Conservation (phyloP, 2,329 filamentous ascomycete species). For the Pseudocercospora macadamiae region DNA sequence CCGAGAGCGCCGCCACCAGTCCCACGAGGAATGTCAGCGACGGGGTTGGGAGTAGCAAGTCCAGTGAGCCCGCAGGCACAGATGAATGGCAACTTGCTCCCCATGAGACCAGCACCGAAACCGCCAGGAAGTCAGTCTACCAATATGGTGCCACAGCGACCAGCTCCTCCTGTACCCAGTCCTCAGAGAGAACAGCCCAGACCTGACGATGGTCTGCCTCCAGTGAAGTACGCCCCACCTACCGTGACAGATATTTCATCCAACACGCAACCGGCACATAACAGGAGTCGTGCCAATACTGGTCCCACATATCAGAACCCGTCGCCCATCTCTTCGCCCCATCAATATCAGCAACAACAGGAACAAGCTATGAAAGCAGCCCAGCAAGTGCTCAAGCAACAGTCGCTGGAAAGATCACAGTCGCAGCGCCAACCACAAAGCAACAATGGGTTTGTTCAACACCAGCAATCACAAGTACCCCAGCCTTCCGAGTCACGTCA, state of each 20-base stretch:
- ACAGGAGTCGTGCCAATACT: conserved; percentile 49
- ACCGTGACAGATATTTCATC: conserved; percentile 42
- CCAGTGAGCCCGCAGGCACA: conserved; percentile 41
- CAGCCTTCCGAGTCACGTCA: conserved; percentile 25
- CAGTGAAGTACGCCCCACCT: conserved; percentile 48
- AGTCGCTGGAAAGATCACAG: conserved; percentile 67
- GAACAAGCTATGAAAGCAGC: conserved; percentile 80
- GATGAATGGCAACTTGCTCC: conserved; percentile 61
- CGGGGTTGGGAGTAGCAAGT: conserved; percentile 47
- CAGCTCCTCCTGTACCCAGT: conserved; percentile 53
- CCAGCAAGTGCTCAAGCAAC: conserved; percentile 71
- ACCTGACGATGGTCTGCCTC: conserved; percentile 44
- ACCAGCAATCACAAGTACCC: conserved; percentile 52
- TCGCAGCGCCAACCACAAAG: conserved; percentile 63
- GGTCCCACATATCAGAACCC: conserved; percentile 50
- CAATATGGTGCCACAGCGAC: conserved; percentile 51
- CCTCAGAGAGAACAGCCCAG: conserved; percentile 34
- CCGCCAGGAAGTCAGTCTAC: conserved; percentile 64
- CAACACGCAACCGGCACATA: conserved; percentile 38
- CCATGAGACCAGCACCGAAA: conserved; percentile 78
- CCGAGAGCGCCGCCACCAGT: conserved; percentile 90
- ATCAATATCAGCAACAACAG: conserved; percentile 70
- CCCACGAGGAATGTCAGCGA: conserved; percentile 55
- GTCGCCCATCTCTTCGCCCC: conserved; percentile 49
- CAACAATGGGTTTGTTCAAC: conserved; percentile 37